Base-by-base conservation (phyloP, 2,329 filamentous ascomycete genomes). In the Alternaria sp. region DNA sequence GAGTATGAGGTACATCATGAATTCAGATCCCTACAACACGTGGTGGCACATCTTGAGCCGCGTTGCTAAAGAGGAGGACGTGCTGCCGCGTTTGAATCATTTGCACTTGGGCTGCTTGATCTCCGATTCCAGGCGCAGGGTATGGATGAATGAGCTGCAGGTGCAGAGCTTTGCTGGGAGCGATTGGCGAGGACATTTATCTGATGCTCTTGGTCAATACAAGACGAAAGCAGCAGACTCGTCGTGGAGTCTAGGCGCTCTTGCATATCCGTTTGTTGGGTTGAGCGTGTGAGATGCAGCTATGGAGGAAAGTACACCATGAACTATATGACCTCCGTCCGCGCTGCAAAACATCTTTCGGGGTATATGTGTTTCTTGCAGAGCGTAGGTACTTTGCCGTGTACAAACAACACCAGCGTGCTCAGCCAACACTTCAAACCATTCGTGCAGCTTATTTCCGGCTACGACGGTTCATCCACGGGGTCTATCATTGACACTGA, bases 191-290 rank as follows among this genome's bases (percentile, higher is more conserved):
- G 45, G 55, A 11, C 46, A 57, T 10, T 19, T 75, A 13, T 43
- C 47, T 19, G 12, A 56, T 8, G 54, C 61, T 17, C 47, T 69
- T 2, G 47, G 52, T 6, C n/a, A 57, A 0, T 51, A 68, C 13
- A 45, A 15, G 28, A 54, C 4, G 30, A 44, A 47, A 62, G 57
- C 8, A 57, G 67, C 62, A 56, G 67, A 65, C 3, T 65, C 67
- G 21, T 61, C 62, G 25, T 74, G 67, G 69, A 66, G 67, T 64
- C 46, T 72, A 15, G 67, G 65, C 13, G 59, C 63, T 21, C 61
- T 69, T 45, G 57, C 67, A 11, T 75, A 75, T 66, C 72, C 72
- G 12, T 74, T 74, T 52, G 36, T 57, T 40, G 46, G 46, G 3
- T 17, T 61, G 8, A 36, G 46, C 15, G 43, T 57, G 46, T 57